Evolutionary conservation across 805 yeast genomes (phyloP), one percentile per base, ranked within the genome.

Genomic region (Ogataea glucozyma): DNA sequence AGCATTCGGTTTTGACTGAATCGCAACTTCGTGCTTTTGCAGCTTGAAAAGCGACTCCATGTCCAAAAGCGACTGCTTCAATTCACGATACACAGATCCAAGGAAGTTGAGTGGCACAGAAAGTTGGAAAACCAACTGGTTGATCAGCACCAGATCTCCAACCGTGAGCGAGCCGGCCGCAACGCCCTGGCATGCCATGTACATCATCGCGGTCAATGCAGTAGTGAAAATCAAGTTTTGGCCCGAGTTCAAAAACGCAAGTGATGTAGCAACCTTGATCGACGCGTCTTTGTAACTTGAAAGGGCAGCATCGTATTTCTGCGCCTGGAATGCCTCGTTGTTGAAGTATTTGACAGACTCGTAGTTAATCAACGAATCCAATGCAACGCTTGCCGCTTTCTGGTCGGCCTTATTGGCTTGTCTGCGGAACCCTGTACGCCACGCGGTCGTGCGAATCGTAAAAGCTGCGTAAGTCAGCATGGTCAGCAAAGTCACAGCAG

Each of bases 201-300:
- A 93, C 99, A 93, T 93, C 95, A 93, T 93, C 2, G 83, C 86
- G 1, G 99, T 93, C 49, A 93, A 70, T 1, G 99, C 98, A 30
- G 86, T 66, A 0, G 97, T 87, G 66, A 86, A 86, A 23, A 86
- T 86, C 42, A 85, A 54, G 58, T 83, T 85, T 61, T 86, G 95
- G 13, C 95, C 95, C 0, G 88, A 73, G 51, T 86, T 86, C 47
- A 86, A 69, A 56, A 76, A 86, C 18, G 93, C 89, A 48, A 86
- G 67, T 1, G 93, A 85, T 3, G 91, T 86, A 2, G 91, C 89
- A n/a, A 86, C 88, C 58, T 85, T 84, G 51, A 86, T 80, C 21
- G 83, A 79, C 2, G 89, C 79, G 46, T 75, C 70, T 61, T 88
- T 93, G 63, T 93, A 93, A 20, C 74, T 75, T 31, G 76, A 67